phyloP scores from a whole-genome alignment of 371 early-diverging fungal species.

The Rhizopus arrhizus region DNA sequence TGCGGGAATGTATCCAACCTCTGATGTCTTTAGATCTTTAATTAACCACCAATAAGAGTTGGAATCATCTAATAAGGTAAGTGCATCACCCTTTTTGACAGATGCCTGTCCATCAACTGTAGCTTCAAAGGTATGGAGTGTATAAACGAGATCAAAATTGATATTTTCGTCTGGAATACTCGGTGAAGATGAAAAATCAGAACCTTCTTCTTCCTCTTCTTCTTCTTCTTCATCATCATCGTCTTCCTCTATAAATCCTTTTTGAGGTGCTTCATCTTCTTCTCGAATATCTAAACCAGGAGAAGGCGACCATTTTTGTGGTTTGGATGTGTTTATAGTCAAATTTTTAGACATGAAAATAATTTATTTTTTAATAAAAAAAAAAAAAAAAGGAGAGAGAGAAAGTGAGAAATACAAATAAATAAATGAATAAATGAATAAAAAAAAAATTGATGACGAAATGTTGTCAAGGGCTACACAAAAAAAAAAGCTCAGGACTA shows the following conservation, averaged over 20 bases:
- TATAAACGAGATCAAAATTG: conserved; percentile 69
- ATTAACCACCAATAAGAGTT: conserved; percentile 97
- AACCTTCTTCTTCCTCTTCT: conserved; percentile 27
- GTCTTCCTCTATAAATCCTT: conserved; percentile 8
- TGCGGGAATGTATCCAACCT: conserved; percentile 93
- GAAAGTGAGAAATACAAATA: not conserved
- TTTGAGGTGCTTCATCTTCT: not conserved
- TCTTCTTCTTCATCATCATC: conserved; percentile 16
- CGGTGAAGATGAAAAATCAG: conserved; percentile 30
- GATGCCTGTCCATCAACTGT: conserved; percentile 92
- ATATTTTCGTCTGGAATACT: conserved; percentile 41
- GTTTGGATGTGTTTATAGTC: conserved; percentile 2
- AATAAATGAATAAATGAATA: not conserved
- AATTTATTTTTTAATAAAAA: not conserved
- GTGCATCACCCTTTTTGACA: conserved; percentile 81
- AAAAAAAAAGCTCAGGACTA: not conserved
- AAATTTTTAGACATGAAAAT: conserved; percentile 1
- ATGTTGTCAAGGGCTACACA: not conserved
- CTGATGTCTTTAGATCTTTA: conserved; percentile 74
- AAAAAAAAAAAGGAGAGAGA: not conserved
- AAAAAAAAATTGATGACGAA: conserved; percentile 2
- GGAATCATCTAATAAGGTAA: conserved; percentile 85
- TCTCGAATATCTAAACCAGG: not conserved
- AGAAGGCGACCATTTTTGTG: not conserved
- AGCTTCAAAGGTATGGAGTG: conserved; percentile 87